Conservation (phyloP, 2,329 filamentous ascomycete species). For the Clonostachys rhizophaga region DNA sequence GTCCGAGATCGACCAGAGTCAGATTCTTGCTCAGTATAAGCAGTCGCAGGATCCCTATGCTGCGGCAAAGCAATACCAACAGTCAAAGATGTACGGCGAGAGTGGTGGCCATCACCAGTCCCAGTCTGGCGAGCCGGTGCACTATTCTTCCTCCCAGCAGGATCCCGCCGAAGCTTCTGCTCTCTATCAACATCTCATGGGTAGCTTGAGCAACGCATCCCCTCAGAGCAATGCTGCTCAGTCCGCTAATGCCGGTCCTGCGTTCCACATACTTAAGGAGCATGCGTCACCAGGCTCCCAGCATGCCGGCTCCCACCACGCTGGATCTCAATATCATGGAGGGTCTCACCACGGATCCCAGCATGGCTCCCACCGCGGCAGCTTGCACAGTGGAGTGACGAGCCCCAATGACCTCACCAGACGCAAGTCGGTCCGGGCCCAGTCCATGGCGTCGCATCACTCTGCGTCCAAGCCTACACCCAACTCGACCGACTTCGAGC, state of each 20-base stretch:
- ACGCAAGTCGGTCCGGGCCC: slow-evolving; percentile 26
- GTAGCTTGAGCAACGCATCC: slow-evolving; percentile 29
- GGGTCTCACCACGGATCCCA: slow-evolving; percentile 23
- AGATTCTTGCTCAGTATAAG: slow-evolving; percentile 13
- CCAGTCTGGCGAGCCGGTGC: slow-evolving; percentile 2
- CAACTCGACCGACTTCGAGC: slow-evolving; percentile 20
- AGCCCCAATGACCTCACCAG: slow-evolving; percentile 38
- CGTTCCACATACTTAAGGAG: slow-evolving; percentile 45
- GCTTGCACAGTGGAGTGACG: slow-evolving; percentile 34
- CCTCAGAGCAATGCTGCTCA: slow-evolving; percentile 25
- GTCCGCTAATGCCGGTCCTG: slow-evolving; percentile 19
- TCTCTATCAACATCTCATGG: slow-evolving; percentile 30
- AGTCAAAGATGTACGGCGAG: slow-evolving; percentile 16
- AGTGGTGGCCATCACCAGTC: slow-evolving; percentile 5
- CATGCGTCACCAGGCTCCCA: slow-evolving; percentile 21
- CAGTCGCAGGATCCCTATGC: slow-evolving; percentile 11
- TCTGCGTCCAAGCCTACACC: slow-evolving; percentile 14
- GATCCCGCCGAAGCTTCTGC: slow-evolving; percentile 28
- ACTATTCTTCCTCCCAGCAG: slow-evolving; percentile 5
- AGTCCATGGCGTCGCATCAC: slow-evolving; percentile 18
- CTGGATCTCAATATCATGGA: background rate
- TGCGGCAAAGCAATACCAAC: slow-evolving; percentile 12
- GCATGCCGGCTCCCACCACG: slow-evolving; percentile 22
- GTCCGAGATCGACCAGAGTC: slow-evolving; percentile 11
- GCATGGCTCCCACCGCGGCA: slow-evolving; percentile 17